Evolutionary conservation across 1,284 basidiomycete species (phyloP), one percentile per base, ranked within the genome.

Genomic region (Somion occarium): DNA sequence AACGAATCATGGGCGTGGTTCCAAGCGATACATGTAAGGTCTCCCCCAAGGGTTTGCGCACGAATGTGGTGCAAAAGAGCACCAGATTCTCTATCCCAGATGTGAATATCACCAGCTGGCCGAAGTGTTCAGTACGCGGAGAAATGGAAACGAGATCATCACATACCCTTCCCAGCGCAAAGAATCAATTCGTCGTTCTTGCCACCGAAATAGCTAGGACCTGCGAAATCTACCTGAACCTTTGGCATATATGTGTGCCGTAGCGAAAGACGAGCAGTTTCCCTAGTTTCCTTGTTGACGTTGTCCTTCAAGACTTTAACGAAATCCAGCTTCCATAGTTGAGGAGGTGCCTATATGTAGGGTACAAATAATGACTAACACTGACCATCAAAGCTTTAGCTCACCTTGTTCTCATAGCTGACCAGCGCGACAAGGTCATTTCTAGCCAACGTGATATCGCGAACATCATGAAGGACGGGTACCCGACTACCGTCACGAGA

Each of bases 61-160:
- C 76, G 79, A 53, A 90, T 73, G 56, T 82, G 77, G 53, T 86
- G 85, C 3, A 90, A 69, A 2, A 85, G 66, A 19, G 79, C 74
- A 7, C 78, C 88, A 5, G 84, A 85, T 65, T 88, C 84, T 52
- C 82, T 78, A 61, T 91, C 88, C 88, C 88, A 91, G n/a, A 91
- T 86, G 59, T 88, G 83, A 25, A 91, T 82, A 59, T 89, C 85
- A 1, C 88, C 88, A 55, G 76, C 88, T 53, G 15, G n/a, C 22
- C 30, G 15, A 43, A 22, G 22, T 13, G 22, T 13, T 43, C 42
- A 24, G n/a, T 43, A 43, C 15, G 19, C 24, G 42, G 13, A 38
- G 42, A 22, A 19, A 19, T 5, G 42, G 13, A 43, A 13, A 9
- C 19, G 23, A 22, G 20, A n/a, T 46, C 15, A 30, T 20, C 37